A percentile compares a stretch with the other conserved stretches of the same genome.
These are phyloP conservation scores for Panaeolus papilionaceus DNA, from an alignment of 768 basidiomycete genomes.

Conservation along the genomic window DNA sequence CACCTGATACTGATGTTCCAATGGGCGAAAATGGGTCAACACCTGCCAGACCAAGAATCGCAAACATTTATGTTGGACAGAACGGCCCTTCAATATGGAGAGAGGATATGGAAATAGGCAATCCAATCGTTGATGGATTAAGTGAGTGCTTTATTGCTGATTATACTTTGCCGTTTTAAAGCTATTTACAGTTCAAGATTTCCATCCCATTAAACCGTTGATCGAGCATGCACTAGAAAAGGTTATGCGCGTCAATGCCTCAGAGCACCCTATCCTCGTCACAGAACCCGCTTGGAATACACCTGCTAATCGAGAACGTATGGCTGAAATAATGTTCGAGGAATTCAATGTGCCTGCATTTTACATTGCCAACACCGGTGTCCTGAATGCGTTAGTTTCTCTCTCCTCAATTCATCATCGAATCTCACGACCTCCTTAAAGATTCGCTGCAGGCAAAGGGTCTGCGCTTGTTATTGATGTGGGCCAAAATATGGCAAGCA, in stretches of 20 bases:
- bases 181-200: conserved; percentile 67
- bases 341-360: conserved; percentile 94
- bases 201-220: conserved; percentile 72
- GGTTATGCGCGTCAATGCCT: conserved; percentile 75
- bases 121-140: conserved; percentile 84
- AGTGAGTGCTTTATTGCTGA: conserved; percentile 54
- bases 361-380: conserved; percentile 95
- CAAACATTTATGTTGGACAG: conserved; percentile 83
- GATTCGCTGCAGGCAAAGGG: conserved; percentile 96
- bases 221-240: conserved; percentile 78
- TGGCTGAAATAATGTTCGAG: conserved; percentile 98
- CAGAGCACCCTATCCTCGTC: conserved; percentile 90
- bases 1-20: conserved; percentile 53
- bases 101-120: conserved; percentile 84
- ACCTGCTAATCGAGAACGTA: conserved; percentile 86
- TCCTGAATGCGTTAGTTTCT: conserved; percentile 82
- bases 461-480: conserved; percentile 97
- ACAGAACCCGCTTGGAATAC: conserved; percentile 99
- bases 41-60: conserved; percentile 44
- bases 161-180: conserved; percentile 1
- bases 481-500: conserved; percentile 87
- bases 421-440: conserved; percentile 34
- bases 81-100: conserved; percentile 91
- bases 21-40: conserved; percentile 55
- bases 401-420: not conserved